These are phyloP conservation scores for Neobulgaria alba DNA, from an alignment of 2,329 filamentous ascomycete species.

Conservation along the genomic window DNA sequence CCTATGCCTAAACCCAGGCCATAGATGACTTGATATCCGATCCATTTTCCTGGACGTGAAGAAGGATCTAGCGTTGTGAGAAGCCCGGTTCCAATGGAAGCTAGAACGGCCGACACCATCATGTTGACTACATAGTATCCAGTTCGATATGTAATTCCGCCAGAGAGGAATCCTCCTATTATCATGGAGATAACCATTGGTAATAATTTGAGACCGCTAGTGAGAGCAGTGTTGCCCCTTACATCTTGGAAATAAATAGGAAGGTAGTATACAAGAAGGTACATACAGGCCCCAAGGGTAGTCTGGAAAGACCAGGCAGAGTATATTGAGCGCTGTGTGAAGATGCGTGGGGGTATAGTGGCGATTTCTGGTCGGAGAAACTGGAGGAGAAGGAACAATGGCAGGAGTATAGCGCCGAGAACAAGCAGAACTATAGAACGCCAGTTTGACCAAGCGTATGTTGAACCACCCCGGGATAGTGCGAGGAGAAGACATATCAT, in stretches of 20 bases:
- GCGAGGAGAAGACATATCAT: conserved; percentile 25
- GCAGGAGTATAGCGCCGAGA: conserved; percentile 18
- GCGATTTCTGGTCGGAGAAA: conserved; percentile 29
- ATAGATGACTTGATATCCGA: conserved; percentile 37
- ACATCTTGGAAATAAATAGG: neutral
- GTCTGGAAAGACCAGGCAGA: too few relatives aligned
- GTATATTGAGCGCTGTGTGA: conserved; percentile 29
- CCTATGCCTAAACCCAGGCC: conserved; percentile 37
- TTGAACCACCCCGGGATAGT: conserved; percentile 25
- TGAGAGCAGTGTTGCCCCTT: neutral
- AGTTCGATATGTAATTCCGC: neutral
- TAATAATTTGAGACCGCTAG: neutral
- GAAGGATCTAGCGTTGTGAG: conserved; percentile 28
- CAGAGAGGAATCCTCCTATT: neutral
- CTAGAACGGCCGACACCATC: conserved; percentile 9
- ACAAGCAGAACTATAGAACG: conserved; percentile 28
- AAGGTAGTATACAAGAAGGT: neutral
- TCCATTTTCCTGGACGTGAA: conserved; percentile 36
- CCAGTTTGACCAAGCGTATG: conserved; percentile 23
- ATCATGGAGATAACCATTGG: neutral
- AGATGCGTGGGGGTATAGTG: conserved; percentile 31
- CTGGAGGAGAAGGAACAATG: conserved; percentile 26
- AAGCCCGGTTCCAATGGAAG: conserved; percentile 11
- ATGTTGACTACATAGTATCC: conserved; percentile 27
- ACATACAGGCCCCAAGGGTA: too few relatives aligned